These are phyloP conservation scores for Nepenthes alata DNA, from an alignment of 179 eudicot genomes.

Conservation along the genomic window DNA sequence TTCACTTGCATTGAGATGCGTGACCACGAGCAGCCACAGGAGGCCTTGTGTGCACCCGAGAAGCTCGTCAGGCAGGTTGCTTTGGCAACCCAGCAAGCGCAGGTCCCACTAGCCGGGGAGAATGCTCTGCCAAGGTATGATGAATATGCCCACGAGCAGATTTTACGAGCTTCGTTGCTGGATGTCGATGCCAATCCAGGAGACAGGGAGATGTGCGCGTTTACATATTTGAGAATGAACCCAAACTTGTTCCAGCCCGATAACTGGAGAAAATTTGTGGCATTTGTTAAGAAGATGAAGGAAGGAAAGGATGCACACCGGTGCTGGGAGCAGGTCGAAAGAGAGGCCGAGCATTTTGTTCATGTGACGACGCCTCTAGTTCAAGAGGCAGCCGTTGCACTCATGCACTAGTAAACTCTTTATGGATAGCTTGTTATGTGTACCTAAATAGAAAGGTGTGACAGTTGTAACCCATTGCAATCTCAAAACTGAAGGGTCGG, in stretches of 20 bases:
- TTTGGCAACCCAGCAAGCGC: constrained; percentile 52
- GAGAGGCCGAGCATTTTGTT: constrained; percentile 84
- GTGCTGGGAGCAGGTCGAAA: constrained; percentile 77
- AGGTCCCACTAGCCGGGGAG: constrained; percentile 76
- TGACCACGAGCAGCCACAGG: constrained; percentile 95
- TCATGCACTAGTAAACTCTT: constrained; percentile 25
- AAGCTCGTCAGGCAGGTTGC: constrained; percentile 80
- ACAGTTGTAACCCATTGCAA: no score
- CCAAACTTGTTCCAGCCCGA: constrained; percentile 77
- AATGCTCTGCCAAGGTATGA: constrained; percentile 87
- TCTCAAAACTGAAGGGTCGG: no score
- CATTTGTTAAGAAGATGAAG: constrained; percentile 86
- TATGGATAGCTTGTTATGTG: no score
- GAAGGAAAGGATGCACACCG: constrained; percentile 47
- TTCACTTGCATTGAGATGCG: constrained; percentile 98
- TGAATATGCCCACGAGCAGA: constrained; percentile 70
- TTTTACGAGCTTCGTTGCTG: constrained; percentile 42
- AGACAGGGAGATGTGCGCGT: constrained; percentile 74
- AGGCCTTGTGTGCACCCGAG: constrained; percentile 84
- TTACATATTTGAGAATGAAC: constrained; percentile 87
- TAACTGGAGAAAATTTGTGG: constrained; percentile 80
- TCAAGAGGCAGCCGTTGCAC: constrained; percentile 86
- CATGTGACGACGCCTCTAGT: constrained; percentile 35
- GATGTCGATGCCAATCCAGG: constrained; percentile 30
- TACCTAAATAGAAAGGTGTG: no score